Evolutionary conservation across 1,284 basidiomycete genomes (phyloP).

Genomic region (Cerrena zonata): DNA sequence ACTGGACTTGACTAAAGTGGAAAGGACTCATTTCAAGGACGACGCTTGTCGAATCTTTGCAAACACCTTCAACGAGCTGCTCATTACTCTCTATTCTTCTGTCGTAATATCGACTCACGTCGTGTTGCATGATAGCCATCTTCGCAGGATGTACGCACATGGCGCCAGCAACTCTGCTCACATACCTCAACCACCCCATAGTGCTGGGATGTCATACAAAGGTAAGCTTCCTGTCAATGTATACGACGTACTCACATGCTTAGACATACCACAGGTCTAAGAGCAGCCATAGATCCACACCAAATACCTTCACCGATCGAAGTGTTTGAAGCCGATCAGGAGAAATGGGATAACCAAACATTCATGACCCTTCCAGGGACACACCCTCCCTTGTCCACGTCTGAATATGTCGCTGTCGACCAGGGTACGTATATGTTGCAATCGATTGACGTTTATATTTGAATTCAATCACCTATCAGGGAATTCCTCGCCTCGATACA

Average conservation of each 20-base stretch:
- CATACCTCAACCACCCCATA: conserved; percentile 80
- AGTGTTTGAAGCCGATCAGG: conserved; percentile 77
- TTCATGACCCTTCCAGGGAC: conserved; percentile 75
- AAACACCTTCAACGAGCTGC: too few species aligned
- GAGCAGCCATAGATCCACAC: conserved; percentile 81
- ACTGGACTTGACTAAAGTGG: too few species aligned
- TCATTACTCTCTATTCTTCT: too few species aligned
- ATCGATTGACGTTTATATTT: conserved; percentile 1
- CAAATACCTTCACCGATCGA: conserved; percentile 92
- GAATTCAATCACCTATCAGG: conserved; percentile 38
- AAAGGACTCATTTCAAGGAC: too few species aligned
- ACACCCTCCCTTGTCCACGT: conserved; percentile 79
- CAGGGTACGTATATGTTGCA: conserved; percentile 58
- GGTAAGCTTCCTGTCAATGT: conserved; percentile 33
- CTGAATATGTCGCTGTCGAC: conserved; percentile 85
- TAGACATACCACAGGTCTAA: conserved; percentile 45
- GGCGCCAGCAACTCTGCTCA: conserved; percentile 27
- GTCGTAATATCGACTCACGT: too few species aligned
- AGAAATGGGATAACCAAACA: conserved; percentile 74
- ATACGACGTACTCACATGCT: neutral
- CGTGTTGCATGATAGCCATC: too few species aligned
- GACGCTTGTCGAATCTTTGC: too few species aligned
- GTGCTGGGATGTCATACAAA: conserved; percentile 62
- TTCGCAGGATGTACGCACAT: conserved; percentile 23
- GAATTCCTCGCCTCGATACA: conserved; percentile 65